phyloP scores from a whole-genome alignment of 805 yeast genomes.

The Ogataea trehalophila region DNA sequence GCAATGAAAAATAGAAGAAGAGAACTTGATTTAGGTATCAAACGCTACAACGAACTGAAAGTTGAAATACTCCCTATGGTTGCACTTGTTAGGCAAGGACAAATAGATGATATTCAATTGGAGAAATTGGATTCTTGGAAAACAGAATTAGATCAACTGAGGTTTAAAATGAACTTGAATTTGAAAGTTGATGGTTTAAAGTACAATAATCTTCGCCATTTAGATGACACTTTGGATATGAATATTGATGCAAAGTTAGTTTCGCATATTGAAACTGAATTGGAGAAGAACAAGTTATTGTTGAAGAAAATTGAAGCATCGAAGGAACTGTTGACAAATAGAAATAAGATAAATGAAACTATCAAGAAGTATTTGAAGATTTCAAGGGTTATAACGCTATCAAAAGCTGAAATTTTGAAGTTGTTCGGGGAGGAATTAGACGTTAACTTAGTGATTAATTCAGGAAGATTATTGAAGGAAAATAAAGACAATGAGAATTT shows the following conservation, averaged over 20 bases:
- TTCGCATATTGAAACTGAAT: constrained; percentile 16
- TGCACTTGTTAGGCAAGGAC: constrained; percentile 11
- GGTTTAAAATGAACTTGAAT: constrained; percentile 16
- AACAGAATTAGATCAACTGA: constrained; percentile 14
- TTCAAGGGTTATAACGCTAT: constrained; percentile 18
- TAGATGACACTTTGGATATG: constrained; percentile 17
- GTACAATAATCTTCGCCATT: constrained; percentile 10
- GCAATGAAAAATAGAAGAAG: constrained; percentile 27
- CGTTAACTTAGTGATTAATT: constrained; percentile 15
- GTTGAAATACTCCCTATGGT: constrained; percentile 14
- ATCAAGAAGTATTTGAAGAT: constrained; percentile 21
- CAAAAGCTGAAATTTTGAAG: constrained; percentile 18
- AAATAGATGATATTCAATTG: constrained; percentile 8
- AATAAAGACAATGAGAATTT: constrained; percentile 9
- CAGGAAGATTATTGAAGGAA: constrained; percentile 18
- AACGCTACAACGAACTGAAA: constrained; percentile 21
- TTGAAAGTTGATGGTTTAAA: constrained; percentile 18
- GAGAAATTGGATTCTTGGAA: not conserved
- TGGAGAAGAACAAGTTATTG: constrained; percentile 18
- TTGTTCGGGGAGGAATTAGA: constrained; percentile 28
- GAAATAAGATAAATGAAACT: constrained; percentile 22
- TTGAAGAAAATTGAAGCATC: constrained; percentile 18
- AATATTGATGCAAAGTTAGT: constrained; percentile 14
- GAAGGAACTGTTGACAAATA: constrained; percentile 17
- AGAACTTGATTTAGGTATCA: constrained; percentile 28